phyloP scores from a whole-genome alignment of 192 early-diverging fungal genomes.

The Borealophlyctis nickersoniae region DNA sequence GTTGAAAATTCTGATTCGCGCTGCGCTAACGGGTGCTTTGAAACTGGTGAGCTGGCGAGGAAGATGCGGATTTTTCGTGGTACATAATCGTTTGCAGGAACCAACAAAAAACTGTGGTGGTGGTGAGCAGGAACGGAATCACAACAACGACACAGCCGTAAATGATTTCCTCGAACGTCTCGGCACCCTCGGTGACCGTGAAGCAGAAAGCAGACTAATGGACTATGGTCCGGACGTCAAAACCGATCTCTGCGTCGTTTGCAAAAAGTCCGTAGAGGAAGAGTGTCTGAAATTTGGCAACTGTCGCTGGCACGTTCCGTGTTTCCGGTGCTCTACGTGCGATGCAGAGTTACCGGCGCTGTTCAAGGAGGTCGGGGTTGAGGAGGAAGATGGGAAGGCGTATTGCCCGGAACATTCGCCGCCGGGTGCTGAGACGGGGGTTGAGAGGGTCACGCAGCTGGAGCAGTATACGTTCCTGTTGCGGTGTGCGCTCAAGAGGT shows the following conservation, averaged over 20 bases:
- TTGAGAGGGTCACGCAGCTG: conserved; percentile 78
- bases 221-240: conserved; percentile 23
- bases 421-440: conserved; percentile 31
- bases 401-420: conserved; percentile 33
- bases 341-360: conserved; percentile 18
- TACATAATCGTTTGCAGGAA: neutral
- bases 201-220: conserved; percentile 35
- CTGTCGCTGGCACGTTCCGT: conserved; percentile 70
- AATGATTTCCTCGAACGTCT: conserved; percentile 75
- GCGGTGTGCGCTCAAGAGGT: conserved; percentile 72
- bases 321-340: conserved; percentile 79
- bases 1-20: conserved; percentile 86
- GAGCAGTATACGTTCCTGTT: conserved; percentile 90
- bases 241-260: conserved; percentile 78
- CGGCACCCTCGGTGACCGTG: conserved; percentile 57
- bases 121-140: conserved; percentile 62
- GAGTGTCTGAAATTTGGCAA: conserved; percentile 69
- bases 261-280: conserved; percentile 79
- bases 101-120: neutral
- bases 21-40: conserved; percentile 83
- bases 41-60: conserved; percentile 56
- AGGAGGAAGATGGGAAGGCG: conserved; percentile 13
- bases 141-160: conserved; percentile 49
- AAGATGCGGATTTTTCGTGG: neutral
- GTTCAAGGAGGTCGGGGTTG: conserved; percentile 10